These are phyloP conservation scores for Cryptococcus jaspeensis DNA, from an alignment of 1,284 basidiomycete species.

Conservation along the genomic window DNA sequence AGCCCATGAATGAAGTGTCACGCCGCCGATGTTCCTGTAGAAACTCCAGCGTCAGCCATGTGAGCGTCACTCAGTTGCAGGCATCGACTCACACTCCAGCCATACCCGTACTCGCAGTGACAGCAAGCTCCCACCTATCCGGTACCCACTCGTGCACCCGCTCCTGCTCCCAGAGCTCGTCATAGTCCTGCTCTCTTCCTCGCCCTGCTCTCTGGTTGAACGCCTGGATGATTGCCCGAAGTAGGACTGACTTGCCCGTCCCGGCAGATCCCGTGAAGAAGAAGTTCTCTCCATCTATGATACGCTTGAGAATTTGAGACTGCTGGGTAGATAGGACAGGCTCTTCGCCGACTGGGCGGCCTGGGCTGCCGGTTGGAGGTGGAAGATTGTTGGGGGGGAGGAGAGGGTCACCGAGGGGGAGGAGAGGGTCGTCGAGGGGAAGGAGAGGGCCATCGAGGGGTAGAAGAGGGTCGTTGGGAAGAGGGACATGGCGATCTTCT, in stretches of 20 bases:
- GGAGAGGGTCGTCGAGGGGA: not conserved
- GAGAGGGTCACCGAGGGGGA: not conserved
- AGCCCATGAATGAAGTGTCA: constrained; percentile 59
- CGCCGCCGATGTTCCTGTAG: constrained; percentile 62
- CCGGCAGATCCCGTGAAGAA: constrained; percentile 98
- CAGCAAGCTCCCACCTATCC: constrained; percentile 56
- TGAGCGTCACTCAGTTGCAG: not conserved
- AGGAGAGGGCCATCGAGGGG: not conserved
- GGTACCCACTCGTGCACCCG: not conserved
- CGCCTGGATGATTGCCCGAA: constrained; percentile 74
- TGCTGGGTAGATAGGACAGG: constrained; percentile 57
- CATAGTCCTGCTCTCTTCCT: not conserved
- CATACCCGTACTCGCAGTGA: constrained; percentile 71
- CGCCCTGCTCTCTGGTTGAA: constrained; percentile 53
- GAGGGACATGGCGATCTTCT: no score
- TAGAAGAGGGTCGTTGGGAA: no score
- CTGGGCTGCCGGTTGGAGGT: not conserved
- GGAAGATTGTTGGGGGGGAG: not conserved
- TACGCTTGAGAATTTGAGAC: constrained; percentile 68
- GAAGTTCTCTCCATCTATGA: constrained; percentile 65
- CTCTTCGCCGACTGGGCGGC: constrained; percentile 1
- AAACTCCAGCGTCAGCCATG: not conserved
- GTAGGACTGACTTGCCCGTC: constrained; percentile 88
- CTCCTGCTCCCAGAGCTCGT: no score
- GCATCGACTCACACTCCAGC: constrained; percentile 41